A percentile compares a stretch with the other conserved stretches of the same genome.
Conservation (phyloP, 352 stramenopile genomes). For the Globisporangium parvum region DNA sequence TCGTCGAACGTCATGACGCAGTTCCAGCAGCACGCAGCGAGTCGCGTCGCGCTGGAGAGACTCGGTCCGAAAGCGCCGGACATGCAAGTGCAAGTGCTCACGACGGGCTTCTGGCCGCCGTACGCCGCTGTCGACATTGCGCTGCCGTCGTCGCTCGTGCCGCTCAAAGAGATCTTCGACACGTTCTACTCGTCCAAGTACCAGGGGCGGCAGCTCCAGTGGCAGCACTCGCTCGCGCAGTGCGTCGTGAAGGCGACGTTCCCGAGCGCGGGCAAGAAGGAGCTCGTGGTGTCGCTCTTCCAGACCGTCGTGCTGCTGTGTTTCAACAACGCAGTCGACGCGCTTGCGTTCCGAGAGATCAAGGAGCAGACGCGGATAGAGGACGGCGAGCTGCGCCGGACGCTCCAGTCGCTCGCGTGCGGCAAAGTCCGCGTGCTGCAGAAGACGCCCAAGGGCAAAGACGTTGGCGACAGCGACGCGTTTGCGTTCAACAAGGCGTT, state of each 20-base stretch:
- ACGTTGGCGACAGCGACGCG: slow-evolving; percentile 75
- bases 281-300: slow-evolving; percentile 84
- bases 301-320: slow-evolving; percentile 85
- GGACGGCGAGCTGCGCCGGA: slow-evolving; percentile 85
- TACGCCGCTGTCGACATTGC: slow-evolving; percentile 85
- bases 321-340: slow-evolving; percentile 88
- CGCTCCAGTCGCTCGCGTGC: slow-evolving; percentile 85
- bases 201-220: slow-evolving; percentile 93
- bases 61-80: slow-evolving; percentile 6
- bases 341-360: slow-evolving; percentile 85
- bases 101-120: slow-evolving; percentile 84
- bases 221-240: slow-evolving; percentile 90
- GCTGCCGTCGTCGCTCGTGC: slow-evolving; percentile 47
- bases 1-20: slow-evolving; percentile 95
- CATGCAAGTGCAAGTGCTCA: slow-evolving; percentile 78
- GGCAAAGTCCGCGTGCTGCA: slow-evolving; percentile 86
- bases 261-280: slow-evolving; percentile 62
- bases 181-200: slow-evolving; percentile 94
- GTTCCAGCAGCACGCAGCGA: slow-evolving; percentile 14
- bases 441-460: slow-evolving; percentile 84
- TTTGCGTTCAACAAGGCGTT: slow-evolving; percentile 89
- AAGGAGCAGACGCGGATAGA: slow-evolving; percentile 84
- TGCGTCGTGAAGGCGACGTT: slow-evolving; percentile 88
- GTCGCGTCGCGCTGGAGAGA: no score
- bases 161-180: slow-evolving; percentile 86